Evolutionary conservation across 148 eudicot genomes (phyloP).

Genomic region (Suaeda aralocaspica): DNA sequence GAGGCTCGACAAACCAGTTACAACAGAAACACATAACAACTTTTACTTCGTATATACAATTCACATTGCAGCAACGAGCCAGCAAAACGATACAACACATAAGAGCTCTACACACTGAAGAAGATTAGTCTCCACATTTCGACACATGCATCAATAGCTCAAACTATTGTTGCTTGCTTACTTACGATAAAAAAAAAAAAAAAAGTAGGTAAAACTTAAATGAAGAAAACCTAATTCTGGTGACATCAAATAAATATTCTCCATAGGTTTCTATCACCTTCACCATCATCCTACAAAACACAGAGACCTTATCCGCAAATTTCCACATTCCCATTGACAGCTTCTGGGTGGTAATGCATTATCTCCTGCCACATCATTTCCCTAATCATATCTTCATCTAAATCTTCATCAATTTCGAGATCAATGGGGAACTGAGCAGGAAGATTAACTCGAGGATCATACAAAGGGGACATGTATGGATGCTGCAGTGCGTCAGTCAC

Average conservation of each 20-base stretch:
- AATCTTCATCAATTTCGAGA: conserved; percentile 57
- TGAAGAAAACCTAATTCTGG: conserved; percentile 12
- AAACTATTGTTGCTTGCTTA: conserved; percentile 26
- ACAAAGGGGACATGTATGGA: conserved; percentile 60
- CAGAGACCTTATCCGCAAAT: conserved; percentile 22
- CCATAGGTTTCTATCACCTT: conserved; percentile 1
- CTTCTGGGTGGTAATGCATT: conserved; percentile 61
- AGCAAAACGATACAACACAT: conserved; percentile 3
- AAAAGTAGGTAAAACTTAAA: conserved; percentile 12
- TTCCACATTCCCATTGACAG: conserved; percentile 25
- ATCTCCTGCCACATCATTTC: conserved; percentile 71
- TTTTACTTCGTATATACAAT: conserved; percentile 36
- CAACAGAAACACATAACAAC: conserved; percentile 25
- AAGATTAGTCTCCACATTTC: conserved; percentile 11
- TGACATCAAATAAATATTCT: conserved; percentile 16
- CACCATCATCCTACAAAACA: conserved; percentile 17
- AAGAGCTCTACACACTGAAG: conserved; percentile 22
- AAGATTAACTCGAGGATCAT: conserved; percentile 48
- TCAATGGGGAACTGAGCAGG: conserved; percentile 54
- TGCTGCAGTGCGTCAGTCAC: conserved; percentile 67
- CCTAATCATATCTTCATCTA: conserved; percentile 53
- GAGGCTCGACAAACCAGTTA: conserved; percentile 4
- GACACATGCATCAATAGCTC: conserved; percentile 29
- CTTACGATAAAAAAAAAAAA: conserved; percentile 22
- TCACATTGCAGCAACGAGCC: conserved; percentile 18